Evolutionary conservation across 192 early-diverging fungal species (phyloP).

Genomic region (Obelidium mucronatum): DNA sequence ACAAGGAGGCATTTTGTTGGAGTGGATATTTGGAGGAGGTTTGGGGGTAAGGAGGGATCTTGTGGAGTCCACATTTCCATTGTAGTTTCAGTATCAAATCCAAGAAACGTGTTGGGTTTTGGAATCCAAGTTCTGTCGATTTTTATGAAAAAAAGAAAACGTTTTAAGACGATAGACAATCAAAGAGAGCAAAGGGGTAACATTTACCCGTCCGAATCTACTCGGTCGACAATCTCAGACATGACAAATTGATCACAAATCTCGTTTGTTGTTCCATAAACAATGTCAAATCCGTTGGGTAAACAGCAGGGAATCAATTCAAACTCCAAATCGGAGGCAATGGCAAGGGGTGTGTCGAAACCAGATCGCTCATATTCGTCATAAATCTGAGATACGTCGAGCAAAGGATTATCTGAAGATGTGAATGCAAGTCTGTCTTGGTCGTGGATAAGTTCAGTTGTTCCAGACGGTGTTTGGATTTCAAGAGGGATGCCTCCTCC

Average conservation of each 20-base stretch:
- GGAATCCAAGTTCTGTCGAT: slow-evolving; percentile 8
- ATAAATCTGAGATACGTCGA: slow-evolving; percentile 2
- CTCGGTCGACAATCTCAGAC: background rate
- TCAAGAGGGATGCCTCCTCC: background rate
- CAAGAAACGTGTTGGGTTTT: slow-evolving; percentile 7
- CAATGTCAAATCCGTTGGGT: slow-evolving; percentile 9
- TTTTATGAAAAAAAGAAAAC: background rate
- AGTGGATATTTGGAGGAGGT: slow-evolving; percentile 20
- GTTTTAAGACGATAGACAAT: background rate
- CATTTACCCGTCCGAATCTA: slow-evolving; percentile 2
- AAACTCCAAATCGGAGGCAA: slow-evolving; percentile 9
- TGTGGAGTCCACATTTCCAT: background rate
- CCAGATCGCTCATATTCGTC: slow-evolving; percentile 19
- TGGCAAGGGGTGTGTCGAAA: slow-evolving; percentile 9
- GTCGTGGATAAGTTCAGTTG: background rate
- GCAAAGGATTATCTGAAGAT: background rate
- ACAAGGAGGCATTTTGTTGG: slow-evolving; percentile 17
- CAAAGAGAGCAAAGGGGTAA: background rate
- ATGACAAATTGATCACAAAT: slow-evolving; percentile 19
- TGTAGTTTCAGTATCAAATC: slow-evolving; percentile 29
- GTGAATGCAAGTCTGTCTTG: background rate
- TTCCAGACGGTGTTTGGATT: background rate
- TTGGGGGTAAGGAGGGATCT: background rate
- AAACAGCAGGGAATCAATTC: background rate
- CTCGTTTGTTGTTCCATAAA: slow-evolving; percentile 5